Percentiles rank a stretch among this genome's conserved stretches.
phyloP scores from a whole-genome alignment of 179 eudicot species.

The Carnegiea gigantea region DNA sequence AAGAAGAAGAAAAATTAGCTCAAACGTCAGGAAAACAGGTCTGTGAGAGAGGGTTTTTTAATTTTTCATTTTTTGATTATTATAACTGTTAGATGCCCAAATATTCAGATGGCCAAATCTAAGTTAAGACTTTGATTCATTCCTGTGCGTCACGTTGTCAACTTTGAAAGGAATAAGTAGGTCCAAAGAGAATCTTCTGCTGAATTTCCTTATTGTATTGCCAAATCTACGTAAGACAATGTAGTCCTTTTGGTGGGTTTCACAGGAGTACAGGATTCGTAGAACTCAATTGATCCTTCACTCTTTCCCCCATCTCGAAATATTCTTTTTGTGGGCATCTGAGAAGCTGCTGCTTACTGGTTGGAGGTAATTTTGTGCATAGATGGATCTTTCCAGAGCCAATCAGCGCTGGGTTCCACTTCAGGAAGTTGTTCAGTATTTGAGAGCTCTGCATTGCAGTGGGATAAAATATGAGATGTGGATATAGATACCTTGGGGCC shows the following conservation, averaged over 20 bases:
- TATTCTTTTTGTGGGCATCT: neutral
- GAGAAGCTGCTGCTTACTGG: neutral
- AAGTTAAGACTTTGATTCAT: neutral
- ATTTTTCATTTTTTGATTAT: too few species aligned
- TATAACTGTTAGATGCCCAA: neutral
- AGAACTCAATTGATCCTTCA: neutral
- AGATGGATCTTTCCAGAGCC: too few species aligned
- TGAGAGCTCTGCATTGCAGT: too few species aligned
- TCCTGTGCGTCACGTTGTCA: neutral
- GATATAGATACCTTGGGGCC: too few species aligned
- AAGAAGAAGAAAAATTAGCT: slow-evolving; percentile 83
- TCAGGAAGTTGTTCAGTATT: too few species aligned
- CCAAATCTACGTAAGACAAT: neutral
- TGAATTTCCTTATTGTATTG: too few species aligned
- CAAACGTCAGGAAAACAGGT: slow-evolving; percentile 88
- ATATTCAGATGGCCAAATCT: neutral
- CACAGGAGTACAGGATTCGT: too few species aligned
- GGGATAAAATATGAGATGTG: too few species aligned
- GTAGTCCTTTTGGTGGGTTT: too few species aligned
- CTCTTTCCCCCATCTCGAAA: neutral
- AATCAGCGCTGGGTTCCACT: too few species aligned
- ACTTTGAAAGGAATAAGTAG: too few species aligned
- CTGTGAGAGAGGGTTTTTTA: slow-evolving; percentile 2
- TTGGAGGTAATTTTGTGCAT: neutral
- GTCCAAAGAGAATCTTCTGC: too few species aligned